Base-by-base conservation (phyloP, 108 stramenopile species). In the Nannochloropsis gaditana region DNA sequence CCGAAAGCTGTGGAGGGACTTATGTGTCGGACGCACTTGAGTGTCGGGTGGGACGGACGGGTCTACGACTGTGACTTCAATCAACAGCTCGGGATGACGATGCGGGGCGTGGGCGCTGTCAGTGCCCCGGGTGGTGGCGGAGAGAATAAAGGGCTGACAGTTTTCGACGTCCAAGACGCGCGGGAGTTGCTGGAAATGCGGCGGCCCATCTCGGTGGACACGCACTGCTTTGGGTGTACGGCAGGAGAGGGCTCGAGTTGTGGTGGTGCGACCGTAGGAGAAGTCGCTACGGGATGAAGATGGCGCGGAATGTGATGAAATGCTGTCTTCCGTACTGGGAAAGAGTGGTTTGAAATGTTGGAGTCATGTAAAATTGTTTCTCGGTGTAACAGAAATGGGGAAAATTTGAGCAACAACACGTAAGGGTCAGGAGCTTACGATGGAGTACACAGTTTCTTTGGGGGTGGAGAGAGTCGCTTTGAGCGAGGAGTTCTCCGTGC, bases 221-320 rank as follows among this genome's bases (percentile, higher is more conserved):
- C 96, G 85, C 97, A 97, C 90, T 99, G 98, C 86, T 99, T 95
- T 91, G 98, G 97, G 5, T 99, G 98, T 85, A 99, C 98, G 8
- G 97, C 97, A 2, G 98, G 98, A 43, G 86, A 82, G 79, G 89
- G 89, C 21, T 86, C 86, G 41, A 89, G 89, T 79, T 89, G 89
- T 80, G 85, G 86, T 43, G 89, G 89, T 2, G 81, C 89, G 3
- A 89, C 85, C 1, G 84, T 79, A n/a, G 59, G 19, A 73, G 19
- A 15, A 73, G 59, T 6, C 15, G 59, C 59, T 5, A n/a, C 59
- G 59, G 59, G 19, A 73, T 31, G 31, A 31, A 31, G 31, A 31
- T 31, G 31, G 31, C 31, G 31, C 31, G 31, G 31, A 31, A 31
- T 31, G 31, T 31, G 31, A 31, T 31, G 31, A 31, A 31, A 31